A percentile compares a stretch with the other conserved stretches of the same genome.
Conservation (phyloP, 768 basidiomycete genomes). For the Boletus fagicola region DNA sequence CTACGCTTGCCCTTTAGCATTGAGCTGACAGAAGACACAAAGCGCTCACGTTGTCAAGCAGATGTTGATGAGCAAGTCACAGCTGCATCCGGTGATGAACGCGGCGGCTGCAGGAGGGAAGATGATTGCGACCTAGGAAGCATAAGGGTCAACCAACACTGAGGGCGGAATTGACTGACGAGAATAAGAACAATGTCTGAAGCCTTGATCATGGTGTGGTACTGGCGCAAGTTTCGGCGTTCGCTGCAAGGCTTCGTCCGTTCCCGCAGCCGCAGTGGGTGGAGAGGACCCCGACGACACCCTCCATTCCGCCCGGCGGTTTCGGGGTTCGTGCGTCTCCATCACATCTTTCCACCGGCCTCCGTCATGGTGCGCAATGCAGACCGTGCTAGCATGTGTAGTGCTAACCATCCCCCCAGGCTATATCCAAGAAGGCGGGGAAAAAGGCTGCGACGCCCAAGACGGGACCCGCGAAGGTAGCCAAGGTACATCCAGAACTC, state of each 20-base stretch:
- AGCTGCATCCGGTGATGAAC: slow-evolving; percentile 79
- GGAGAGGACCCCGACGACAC: slow-evolving; percentile 21
- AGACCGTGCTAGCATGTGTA: neutral
- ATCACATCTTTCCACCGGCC: slow-evolving; percentile 3
- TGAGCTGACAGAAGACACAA: neutral
- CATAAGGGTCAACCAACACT: neutral
- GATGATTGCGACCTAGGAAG: slow-evolving; percentile 65
- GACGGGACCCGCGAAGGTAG: slow-evolving; percentile 60
- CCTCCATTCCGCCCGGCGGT: slow-evolving; percentile 1
- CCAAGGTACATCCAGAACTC: slow-evolving; percentile 55
- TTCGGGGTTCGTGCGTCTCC: slow-evolving; percentile 11
- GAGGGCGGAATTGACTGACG: slow-evolving; percentile 38
- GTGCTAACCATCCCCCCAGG: slow-evolving; percentile 42
- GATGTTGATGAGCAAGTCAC: slow-evolving; percentile 85
- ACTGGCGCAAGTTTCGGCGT: neutral
- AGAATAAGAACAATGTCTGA: slow-evolving; percentile 81
- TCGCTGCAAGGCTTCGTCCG: neutral
- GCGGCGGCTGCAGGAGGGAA: slow-evolving; percentile 81
- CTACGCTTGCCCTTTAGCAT: slow-evolving; percentile 34
- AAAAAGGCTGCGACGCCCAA: slow-evolving; percentile 75
- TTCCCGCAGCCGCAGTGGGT: slow-evolving; percentile 17
- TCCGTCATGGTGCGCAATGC: slow-evolving; percentile 24
- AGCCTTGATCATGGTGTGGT: slow-evolving; percentile 43
- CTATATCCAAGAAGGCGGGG: slow-evolving; percentile 86
- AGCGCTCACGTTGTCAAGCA: slow-evolving; percentile 65